Percentiles rank a stretch among this genome's conserved stretches.
These are phyloP conservation scores for Zalaria sp. DNA, from an alignment of 2,329 filamentous ascomycete species.

Conservation along the genomic window DNA sequence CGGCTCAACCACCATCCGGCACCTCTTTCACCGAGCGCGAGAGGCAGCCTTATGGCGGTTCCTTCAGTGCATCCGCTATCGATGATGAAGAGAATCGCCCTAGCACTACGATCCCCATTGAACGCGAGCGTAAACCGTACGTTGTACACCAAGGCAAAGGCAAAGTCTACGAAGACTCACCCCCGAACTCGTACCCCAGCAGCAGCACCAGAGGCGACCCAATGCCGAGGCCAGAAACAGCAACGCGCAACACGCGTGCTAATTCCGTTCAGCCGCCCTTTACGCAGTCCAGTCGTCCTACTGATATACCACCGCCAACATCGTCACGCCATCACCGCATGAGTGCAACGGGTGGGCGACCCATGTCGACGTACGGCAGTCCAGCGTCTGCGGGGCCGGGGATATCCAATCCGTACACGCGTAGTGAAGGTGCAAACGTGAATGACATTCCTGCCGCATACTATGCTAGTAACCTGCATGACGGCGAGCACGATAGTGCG, in stretches of 20 bases:
- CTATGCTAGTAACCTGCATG: constrained; percentile 8
- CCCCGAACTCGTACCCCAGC: no score
- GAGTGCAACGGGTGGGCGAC: constrained; percentile 1
- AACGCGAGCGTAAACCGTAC: constrained; percentile 54
- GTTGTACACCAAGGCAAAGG: constrained; percentile 43
- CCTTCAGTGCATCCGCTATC: constrained; percentile 14
- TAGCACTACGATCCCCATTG: constrained; percentile 36
- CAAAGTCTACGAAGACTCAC: constrained; percentile 36
- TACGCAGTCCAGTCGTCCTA: constrained; percentile 2
- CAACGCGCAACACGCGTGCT: constrained; percentile 3
- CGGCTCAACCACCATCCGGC: constrained; percentile 10
- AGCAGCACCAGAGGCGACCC: constrained; percentile 6
- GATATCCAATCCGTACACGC: constrained; percentile 4
- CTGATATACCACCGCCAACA: constrained; percentile 2
- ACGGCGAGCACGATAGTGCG: constrained; percentile 2
- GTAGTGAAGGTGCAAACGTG: constrained; percentile 8
- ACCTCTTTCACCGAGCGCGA: constrained; percentile 21
- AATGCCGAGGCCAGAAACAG: constrained; percentile 1
- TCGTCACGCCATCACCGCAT: constrained; percentile 5
- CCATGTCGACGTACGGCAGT: not conserved
- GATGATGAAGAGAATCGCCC: constrained; percentile 22
- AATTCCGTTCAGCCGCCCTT: constrained; percentile 5
- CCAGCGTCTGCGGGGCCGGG: no score
- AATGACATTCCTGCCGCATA: constrained; percentile 5
- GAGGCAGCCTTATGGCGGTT: constrained; percentile 24